Base-by-base conservation (phyloP, 768 basidiomycete genomes). In the Leucocoprinus sp. region DNA sequence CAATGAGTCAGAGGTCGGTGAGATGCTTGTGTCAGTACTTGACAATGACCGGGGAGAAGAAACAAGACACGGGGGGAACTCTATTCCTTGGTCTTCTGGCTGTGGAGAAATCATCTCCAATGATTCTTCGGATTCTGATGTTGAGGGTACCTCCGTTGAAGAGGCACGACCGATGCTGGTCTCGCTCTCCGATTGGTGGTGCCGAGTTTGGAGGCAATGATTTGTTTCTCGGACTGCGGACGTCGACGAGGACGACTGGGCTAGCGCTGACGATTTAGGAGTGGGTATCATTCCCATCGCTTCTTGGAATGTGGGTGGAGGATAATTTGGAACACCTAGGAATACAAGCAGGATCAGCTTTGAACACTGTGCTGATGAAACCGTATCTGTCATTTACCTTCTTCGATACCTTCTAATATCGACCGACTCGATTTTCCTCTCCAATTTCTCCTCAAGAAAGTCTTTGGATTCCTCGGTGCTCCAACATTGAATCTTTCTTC, bases 261-360 rank as follows among this genome's bases (percentile, higher is more conserved):
- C 23, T 26, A 17, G 6, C 15, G n/a, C 28, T 6, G 26, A 27
- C 23, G 39, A n/a, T 6, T n/a, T n/a, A n/a, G n/a, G n/a, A n/a
- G 12, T 11, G 12, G 12, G 6, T 9, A 12, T 1, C 14, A 5
- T 18, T 7, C 68, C 71, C 28, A 74, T 76, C 4, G 81, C 81
- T 60, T 88, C 85, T 50, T 78, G 77, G 53, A 86, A 84, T 9
- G 83, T 76, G 21, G 86, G 85, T 9, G 86, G 86, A 5, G 81
- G 82, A 55, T 82, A 83, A 56, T 84, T 74, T 21, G 79, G 75
- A 68, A 69, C 60, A 54, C 62, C 60, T 71, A 54, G 56, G 48
- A 31, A 37, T 52, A 28, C 3, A 35, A 42, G 17, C 18, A 53
- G 23, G 37, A 42, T 46, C 38, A 29, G 45, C 37, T 40, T 18